Base-by-base conservation (phyloP, 805 yeast genomes). In the Teunomyces panamensis region DNA sequence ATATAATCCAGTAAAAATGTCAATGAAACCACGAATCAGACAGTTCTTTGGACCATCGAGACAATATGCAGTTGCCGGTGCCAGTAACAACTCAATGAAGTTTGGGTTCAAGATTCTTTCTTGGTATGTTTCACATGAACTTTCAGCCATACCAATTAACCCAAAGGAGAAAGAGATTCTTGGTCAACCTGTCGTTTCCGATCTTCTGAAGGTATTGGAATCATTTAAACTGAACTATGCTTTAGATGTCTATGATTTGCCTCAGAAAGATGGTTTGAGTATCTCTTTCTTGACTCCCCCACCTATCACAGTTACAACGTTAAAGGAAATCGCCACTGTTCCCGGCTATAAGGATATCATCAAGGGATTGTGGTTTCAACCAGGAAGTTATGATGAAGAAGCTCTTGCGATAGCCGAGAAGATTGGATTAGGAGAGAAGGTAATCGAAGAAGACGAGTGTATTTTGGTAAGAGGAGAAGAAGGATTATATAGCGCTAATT, bases 251-350 rank as follows among this genome's bases (percentile, higher is more conserved):
- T 63, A 72, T 46, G 50, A 59, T n/a, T 53, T 67, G 8, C 48
- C 64, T 1, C 39, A 39, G 3, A 59, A 41, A 9, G 81, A 78
- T 49, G 81, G 80, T 9, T 58, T 80, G 24, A 79, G 85, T 50
- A 63, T 85, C 6, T 82, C 89, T 28, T 83, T 89, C 36, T 80
- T 88, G 45, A 87, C 96, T 0, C 91, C 95, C 2, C 94, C 96
- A 1, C 58, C 60, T 0, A 76, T 84, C 3, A 79, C 89, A 1
- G 52, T 52, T 2, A 43, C 51, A 2, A 71, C 75, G 0, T 59
- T 73, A 29, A 54, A 59, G 32, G 68, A 65, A 39, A 67, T 75
- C 13, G 61, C 73, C 5, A 60, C 74, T 0, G 58, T 83, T 32
- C 63, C 71, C 9, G 71, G 71, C 11, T 64, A 79, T 48, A 56